Evolutionary conservation across 257 asterid species (phyloP).

Genomic region (Thymus mandschuricus): DNA sequence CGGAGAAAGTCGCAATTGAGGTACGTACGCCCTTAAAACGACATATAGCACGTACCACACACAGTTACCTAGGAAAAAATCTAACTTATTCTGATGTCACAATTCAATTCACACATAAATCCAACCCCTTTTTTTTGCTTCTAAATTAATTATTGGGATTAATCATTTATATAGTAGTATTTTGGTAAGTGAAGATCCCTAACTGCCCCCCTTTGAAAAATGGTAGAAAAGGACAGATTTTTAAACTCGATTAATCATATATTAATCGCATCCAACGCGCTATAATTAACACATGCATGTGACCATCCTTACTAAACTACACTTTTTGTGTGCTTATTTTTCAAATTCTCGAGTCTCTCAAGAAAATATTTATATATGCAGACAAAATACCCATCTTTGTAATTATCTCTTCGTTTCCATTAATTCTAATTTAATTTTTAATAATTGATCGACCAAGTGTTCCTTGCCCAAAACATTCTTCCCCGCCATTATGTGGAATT

Average conservation of each 20-base stretch:
- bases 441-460: not conserved
- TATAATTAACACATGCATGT: constrained; percentile 74
- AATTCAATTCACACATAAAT: too few species aligned
- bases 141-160: constrained; percentile 26
- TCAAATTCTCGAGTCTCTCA: constrained; percentile 66
- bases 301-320: constrained; percentile 44
- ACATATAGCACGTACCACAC: too few species aligned
- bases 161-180: constrained; percentile 7
- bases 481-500: constrained; percentile 18
- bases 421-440: not conserved
- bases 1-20: too few species aligned
- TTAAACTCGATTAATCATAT: constrained; percentile 24
- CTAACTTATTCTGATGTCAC: too few species aligned
- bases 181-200: constrained; percentile 42
- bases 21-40: too few species aligned
- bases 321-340: constrained; percentile 34
- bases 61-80: too few species aligned
- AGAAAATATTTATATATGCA: constrained; percentile 42
- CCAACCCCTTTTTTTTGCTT: too few species aligned
- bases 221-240: constrained; percentile 58
- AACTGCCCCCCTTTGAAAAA: constrained; percentile 89
- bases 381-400: constrained; percentile 47
- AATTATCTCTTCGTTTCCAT: constrained; percentile 36
- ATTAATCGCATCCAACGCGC: constrained; percentile 54
- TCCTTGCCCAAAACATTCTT: constrained; percentile 43